These are phyloP conservation scores for Mycena vulgaris DNA, from an alignment of 768 basidiomycete species.

Conservation along the genomic window DNA sequence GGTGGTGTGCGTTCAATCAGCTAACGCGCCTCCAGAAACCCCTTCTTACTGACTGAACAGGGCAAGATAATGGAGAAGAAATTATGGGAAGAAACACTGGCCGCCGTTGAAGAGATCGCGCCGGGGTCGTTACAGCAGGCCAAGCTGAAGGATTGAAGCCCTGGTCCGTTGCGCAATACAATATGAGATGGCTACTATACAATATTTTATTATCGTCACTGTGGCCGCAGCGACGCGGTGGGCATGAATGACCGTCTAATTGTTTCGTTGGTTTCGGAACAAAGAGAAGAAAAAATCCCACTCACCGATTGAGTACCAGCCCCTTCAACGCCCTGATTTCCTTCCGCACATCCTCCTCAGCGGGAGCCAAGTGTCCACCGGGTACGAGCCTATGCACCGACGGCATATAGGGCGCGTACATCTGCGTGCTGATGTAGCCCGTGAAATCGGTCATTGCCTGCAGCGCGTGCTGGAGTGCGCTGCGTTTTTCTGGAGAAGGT, in stretches of 20 bases:
- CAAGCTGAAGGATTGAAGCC: slow-evolving; percentile 4
- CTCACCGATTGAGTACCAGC: slow-evolving; percentile 80
- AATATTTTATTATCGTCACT: background rate
- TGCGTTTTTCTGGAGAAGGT: slow-evolving; percentile 47
- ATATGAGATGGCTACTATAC: slow-evolving; percentile 10
- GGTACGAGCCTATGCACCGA: slow-evolving; percentile 49
- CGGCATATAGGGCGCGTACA: slow-evolving; percentile 68
- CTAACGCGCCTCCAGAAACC: slow-evolving; percentile 19
- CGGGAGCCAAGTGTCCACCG: slow-evolving; percentile 48
- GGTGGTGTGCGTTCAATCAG: background rate
- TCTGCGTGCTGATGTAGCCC: slow-evolving; percentile 83
- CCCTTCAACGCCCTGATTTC: slow-evolving; percentile 87
- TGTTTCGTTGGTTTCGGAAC: background rate
- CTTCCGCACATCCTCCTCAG: slow-evolving; percentile 79
- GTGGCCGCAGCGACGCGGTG: slow-evolving; percentile 19
- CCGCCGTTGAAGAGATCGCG: slow-evolving; percentile 10
- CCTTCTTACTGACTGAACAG: slow-evolving; percentile 18
- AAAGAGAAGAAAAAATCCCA: slow-evolving; percentile 27
- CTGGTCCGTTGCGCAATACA: slow-evolving; percentile 1
- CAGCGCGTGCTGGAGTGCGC: slow-evolving; percentile 71
- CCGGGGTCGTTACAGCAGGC: slow-evolving; percentile 30
- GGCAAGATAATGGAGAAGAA: slow-evolving; percentile 34
- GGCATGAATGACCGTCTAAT: slow-evolving; percentile 50
- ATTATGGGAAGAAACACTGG: slow-evolving; percentile 37
- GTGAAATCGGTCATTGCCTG: slow-evolving; percentile 81